Evolutionary conservation across 768 basidiomycete species (phyloP).

Genomic region (Filobasidium wieringae): DNA sequence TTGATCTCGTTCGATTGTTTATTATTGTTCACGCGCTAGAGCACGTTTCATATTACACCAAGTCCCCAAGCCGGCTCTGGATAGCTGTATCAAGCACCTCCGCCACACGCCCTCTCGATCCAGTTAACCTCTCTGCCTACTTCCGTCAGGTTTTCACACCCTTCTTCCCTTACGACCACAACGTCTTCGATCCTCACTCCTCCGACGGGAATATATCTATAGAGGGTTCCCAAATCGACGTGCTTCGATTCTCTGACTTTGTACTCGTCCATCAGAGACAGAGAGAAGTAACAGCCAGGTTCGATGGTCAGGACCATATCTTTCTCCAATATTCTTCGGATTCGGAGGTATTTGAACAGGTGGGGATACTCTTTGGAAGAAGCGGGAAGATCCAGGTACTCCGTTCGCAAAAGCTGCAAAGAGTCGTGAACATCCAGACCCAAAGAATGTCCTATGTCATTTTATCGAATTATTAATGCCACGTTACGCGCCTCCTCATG

Average conservation of each 20-base stretch:
- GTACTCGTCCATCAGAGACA: slow-evolving; percentile 46
- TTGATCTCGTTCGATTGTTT: too few species aligned
- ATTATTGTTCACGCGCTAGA: too few species aligned
- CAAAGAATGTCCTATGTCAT: slow-evolving; percentile 58
- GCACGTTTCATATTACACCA: too few species aligned
- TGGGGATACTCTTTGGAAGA: slow-evolving; percentile 44
- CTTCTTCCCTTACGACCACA: slow-evolving; percentile 59
- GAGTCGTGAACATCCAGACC: slow-evolving; percentile 94
- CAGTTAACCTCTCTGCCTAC: slow-evolving; percentile 70
- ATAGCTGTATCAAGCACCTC: slow-evolving; percentile 36
- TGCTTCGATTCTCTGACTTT: slow-evolving; percentile 40
- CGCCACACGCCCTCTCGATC: slow-evolving; percentile 72
- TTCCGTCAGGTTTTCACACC: slow-evolving; percentile 73
- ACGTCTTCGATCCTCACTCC: slow-evolving; percentile 93
- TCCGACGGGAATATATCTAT: slow-evolving; percentile 66
- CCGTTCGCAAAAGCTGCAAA: slow-evolving; percentile 58
- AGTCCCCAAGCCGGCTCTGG: too few species aligned
- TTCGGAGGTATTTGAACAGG: slow-evolving; percentile 68
- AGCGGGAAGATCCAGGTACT: slow-evolving; percentile 34
- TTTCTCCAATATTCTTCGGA: slow-evolving; percentile 57
- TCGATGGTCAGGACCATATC: slow-evolving; percentile 91
- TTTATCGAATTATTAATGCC: not conserved
- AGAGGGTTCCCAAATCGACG: slow-evolving; percentile 59
- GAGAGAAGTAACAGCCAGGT: slow-evolving; percentile 72
- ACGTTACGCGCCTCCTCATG: not conserved